phyloP scores from a whole-genome alignment of 2,329 filamentous ascomycete genomes.

The Exophiala spinifera region DNA sequence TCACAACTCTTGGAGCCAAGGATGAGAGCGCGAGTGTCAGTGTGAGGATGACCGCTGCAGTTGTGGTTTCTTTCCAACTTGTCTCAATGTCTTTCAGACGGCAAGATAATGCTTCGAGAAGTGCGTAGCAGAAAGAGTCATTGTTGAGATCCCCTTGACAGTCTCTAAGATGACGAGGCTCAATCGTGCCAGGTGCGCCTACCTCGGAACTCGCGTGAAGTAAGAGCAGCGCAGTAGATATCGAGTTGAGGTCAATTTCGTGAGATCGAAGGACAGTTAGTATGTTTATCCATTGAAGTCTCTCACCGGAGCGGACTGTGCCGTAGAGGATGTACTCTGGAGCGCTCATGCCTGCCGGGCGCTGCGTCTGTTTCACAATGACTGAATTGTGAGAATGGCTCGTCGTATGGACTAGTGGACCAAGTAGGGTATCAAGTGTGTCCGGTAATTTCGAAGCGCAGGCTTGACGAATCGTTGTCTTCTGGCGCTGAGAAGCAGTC shows the following conservation, averaged over 20 bases:
- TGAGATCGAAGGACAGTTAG: constrained; percentile 49
- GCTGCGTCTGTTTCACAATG: constrained; percentile 49
- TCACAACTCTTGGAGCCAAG: constrained; percentile 26
- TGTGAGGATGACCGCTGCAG: constrained; percentile 40
- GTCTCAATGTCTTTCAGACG: constrained; percentile 39
- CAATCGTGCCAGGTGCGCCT: constrained; percentile 35
- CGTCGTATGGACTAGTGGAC: constrained; percentile 13
- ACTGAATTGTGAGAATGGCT: constrained; percentile 47
- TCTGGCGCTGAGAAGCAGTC: constrained; percentile 19
- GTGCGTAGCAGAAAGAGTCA: constrained; percentile 24
- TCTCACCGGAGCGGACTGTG: constrained; percentile 46
- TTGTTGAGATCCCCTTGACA: constrained; percentile 31
- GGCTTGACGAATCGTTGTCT: neutral
- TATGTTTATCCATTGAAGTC: constrained; percentile 57
- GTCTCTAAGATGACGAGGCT: constrained; percentile 18
- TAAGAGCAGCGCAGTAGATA: constrained; percentile 48
- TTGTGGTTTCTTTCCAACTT: constrained; percentile 53
- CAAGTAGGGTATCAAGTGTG: neutral
- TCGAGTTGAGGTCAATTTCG: constrained; percentile 50
- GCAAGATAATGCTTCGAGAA: constrained; percentile 37
- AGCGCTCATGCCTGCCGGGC: constrained; percentile 49
- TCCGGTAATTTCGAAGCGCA: no score
- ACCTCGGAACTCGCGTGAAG: constrained; percentile 51
- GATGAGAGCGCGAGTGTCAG: constrained; percentile 47
- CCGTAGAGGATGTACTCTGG: constrained; percentile 57